phyloP scores from a whole-genome alignment of 1,284 basidiomycete species.

The Ceratobasidium sp. region DNA sequence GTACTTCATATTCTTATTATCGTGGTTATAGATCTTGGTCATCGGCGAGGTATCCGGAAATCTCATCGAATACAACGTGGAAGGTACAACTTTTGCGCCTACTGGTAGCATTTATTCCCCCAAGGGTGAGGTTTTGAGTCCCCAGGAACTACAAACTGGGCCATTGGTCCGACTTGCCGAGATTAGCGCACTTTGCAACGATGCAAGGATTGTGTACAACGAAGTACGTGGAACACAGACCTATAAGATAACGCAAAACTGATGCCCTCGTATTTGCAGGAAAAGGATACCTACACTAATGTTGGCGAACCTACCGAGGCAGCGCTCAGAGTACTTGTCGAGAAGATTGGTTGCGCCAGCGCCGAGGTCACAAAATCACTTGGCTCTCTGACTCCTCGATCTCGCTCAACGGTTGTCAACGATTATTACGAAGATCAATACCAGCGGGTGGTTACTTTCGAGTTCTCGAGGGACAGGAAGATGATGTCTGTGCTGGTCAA shows the following conservation, averaged over 20 bases:
- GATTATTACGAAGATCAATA: slow-evolving; percentile 77
- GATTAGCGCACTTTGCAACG: slow-evolving; percentile 90
- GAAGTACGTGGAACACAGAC: slow-evolving; percentile 57
- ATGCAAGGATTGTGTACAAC: slow-evolving; percentile 87
- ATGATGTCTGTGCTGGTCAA: slow-evolving; percentile 94
- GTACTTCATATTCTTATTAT: slow-evolving; percentile 21
- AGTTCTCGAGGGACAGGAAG: slow-evolving; percentile 97
- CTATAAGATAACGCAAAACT: neutral
- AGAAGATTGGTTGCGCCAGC: slow-evolving; percentile 68
- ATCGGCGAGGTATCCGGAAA: slow-evolving; percentile 62
- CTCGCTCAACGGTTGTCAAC: slow-evolving; percentile 82
- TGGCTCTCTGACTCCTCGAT: slow-evolving; percentile 60
- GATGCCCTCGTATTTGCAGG: slow-evolving; percentile 55
- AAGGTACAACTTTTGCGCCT: slow-evolving; percentile 89
- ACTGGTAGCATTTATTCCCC: slow-evolving; percentile 72
- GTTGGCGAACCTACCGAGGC: slow-evolving; percentile 98
- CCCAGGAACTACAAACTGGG: slow-evolving; percentile 66
- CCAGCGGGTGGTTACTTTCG: slow-evolving; percentile 86
- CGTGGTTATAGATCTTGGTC: slow-evolving; percentile 67
- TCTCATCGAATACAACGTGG: slow-evolving; percentile 76
- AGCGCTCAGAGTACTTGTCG: slow-evolving; percentile 88
- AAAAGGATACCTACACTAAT: slow-evolving; percentile 78
- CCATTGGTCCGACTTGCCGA: slow-evolving; percentile 83
- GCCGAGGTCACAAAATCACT: slow-evolving; percentile 60
- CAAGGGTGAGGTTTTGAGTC: slow-evolving; percentile 53